Evolutionary conservation across 495 filamentous ascomycete genomes (phyloP), one percentile per base, ranked within the genome.

Genomic region (Penicillium subrubescens): DNA sequence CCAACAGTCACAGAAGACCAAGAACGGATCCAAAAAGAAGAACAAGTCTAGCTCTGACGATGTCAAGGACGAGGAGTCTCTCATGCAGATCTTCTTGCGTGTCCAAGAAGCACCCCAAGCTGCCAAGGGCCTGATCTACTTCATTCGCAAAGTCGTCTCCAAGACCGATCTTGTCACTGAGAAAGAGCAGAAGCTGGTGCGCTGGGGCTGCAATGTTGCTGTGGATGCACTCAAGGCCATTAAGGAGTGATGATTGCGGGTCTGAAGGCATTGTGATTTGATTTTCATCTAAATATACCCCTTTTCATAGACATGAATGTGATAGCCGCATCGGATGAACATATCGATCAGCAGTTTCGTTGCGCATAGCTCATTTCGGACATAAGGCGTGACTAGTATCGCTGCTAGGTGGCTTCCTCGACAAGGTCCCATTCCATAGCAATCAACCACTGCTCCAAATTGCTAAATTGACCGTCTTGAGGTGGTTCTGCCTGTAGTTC

Each of bases 111-210:
- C 82, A 8, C 84, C 88, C 1, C 83, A 88, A 50, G 79, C 96
- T 57, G 87, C 85, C 1, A 84, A 83, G 63, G 90, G 91, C 3
- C 67, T 97, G 61, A 89, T 89, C 48, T 93, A 86, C 71, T 96
- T 97, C 72, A 61, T 97, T 29, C 86, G 84, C 70, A 94, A 89
- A 74, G 85, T 90, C 25, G 87, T 97, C 6, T 82, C 86, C 25
- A 92, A 88, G 70, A 89, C 88, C 0, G 89, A 94, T 68, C 80
- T 97, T 67, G 86, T 87, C 11, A 85, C 80, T 43, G 85, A 91
- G 62, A 87, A 83, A 63, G 86, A 85, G 62, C 77, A 75, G 14
- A 79, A 77, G 53, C 23, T 80, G 39, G 81, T 96, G 17, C 86
- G 80, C 74, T 91, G 88, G 87, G 90, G 86, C 10, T 94, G 90